These are phyloP conservation scores for Boletus smithii DNA, from an alignment of 1,284 basidiomycete species.

Conservation along the genomic window DNA sequence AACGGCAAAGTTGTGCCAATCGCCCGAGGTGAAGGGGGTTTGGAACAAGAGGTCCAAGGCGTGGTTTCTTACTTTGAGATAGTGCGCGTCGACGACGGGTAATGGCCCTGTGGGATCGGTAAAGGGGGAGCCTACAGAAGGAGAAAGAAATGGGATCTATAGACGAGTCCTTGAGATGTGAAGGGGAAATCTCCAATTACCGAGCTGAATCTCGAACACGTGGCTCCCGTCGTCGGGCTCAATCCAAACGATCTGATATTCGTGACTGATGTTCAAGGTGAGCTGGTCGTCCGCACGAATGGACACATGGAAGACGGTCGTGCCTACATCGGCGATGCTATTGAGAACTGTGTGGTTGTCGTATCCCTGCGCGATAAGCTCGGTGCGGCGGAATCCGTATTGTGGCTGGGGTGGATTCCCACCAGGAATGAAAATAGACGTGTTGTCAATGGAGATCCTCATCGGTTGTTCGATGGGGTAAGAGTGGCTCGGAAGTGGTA, in stretches of 20 bases:
- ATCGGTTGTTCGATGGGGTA: slow-evolving; percentile 45
- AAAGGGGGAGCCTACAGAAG: slow-evolving; percentile 49
- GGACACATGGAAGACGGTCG: slow-evolving; percentile 55
- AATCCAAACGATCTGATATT: slow-evolving; percentile 63
- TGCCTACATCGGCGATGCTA: slow-evolving; percentile 41
- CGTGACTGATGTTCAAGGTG: slow-evolving; percentile 52
- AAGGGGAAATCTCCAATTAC: slow-evolving; percentile 31
- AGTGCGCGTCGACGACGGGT: slow-evolving; percentile 40
- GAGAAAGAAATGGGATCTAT: not conserved
- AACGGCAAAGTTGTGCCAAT: slow-evolving; percentile 62
- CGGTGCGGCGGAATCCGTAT: slow-evolving; percentile 56
- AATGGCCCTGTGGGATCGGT: slow-evolving; percentile 45
- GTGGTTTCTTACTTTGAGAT: slow-evolving; percentile 53
- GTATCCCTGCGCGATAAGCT: slow-evolving; percentile 50
- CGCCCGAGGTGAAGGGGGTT: slow-evolving; percentile 41
- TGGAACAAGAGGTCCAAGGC: slow-evolving; percentile 48
- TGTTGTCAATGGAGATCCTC: slow-evolving; percentile 53
- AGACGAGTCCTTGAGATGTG: not conserved
- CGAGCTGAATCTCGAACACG: slow-evolving; percentile 55
- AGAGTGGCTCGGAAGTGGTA: not conserved
- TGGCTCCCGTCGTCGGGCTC: slow-evolving; percentile 56
- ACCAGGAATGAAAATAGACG: slow-evolving; percentile 57
- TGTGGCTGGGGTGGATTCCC: slow-evolving; percentile 49
- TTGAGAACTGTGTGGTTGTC: slow-evolving; percentile 41
- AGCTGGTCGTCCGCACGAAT: slow-evolving; percentile 43